Percentiles rank a stretch among this genome's conserved stretches.
Conservation (phyloP, 257 asterid species). For the Nicotiana otophora region DNA sequence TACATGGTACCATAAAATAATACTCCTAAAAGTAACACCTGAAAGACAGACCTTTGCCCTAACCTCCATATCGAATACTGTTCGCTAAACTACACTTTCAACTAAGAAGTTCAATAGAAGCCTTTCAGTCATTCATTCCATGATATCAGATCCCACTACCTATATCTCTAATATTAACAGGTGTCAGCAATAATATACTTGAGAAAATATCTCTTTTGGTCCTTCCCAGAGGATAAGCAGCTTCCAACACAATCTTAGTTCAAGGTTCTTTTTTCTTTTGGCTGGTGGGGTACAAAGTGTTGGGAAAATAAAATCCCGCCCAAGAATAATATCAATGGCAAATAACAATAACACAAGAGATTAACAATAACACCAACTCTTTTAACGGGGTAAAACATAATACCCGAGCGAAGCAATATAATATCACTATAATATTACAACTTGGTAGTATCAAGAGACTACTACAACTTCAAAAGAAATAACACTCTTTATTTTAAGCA, state of each 20-base stretch:
- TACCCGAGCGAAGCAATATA: no score
- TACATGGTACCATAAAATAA: not conserved
- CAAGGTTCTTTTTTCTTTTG: not conserved
- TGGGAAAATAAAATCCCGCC: no score
- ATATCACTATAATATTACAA: no score
- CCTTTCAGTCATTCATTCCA: not conserved
- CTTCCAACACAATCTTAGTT: not conserved
- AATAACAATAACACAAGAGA: no score
- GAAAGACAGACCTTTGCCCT: not conserved
- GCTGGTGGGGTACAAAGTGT: not conserved
- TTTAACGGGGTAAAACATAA: no score
- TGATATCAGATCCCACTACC: not conserved
- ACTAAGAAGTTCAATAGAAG: not conserved
- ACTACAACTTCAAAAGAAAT: no score
- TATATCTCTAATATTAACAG: not conserved
- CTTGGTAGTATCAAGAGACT: no score
- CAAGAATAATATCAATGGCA: no score
- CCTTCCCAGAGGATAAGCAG: not conserved
- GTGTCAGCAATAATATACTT: not conserved
- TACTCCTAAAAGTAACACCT: not conserved
- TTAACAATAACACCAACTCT: no score
- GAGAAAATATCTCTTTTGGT: not conserved
- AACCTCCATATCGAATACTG: not conserved
- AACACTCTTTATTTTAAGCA: no score
- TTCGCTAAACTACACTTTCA: not conserved